Conservation (phyloP, 2,329 filamentous ascomycete species). For the Nectriaceae sp. region DNA sequence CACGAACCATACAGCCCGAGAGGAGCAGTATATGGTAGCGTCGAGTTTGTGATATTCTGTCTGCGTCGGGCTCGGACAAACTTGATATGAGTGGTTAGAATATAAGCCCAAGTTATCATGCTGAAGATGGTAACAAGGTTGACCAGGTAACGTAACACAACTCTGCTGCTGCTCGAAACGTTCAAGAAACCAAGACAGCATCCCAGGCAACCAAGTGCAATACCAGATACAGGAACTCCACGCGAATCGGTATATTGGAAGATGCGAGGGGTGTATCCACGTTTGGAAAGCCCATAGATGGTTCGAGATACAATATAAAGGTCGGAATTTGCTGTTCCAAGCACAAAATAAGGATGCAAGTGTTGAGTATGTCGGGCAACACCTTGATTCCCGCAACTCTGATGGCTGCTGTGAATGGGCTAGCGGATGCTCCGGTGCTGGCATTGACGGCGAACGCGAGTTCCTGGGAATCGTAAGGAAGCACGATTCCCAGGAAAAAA, state of each 20-base stretch:
- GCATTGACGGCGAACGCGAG: slow-evolving; percentile 57
- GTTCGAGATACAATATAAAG: slow-evolving; percentile 43
- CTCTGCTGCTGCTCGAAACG: background rate
- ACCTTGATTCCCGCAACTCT: slow-evolving; percentile 59
- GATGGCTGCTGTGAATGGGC: slow-evolving; percentile 74
- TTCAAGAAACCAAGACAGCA: background rate
- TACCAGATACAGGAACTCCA: slow-evolving; percentile 30
- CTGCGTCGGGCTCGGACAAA: background rate
- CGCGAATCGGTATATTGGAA: slow-evolving; percentile 32
- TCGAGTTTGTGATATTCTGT: background rate
- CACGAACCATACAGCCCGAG: background rate
- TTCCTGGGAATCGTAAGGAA: slow-evolving; percentile 65
- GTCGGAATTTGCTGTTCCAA: slow-evolving; percentile 54
- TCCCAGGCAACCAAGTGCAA: background rate
- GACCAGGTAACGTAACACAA: slow-evolving; percentile 9
- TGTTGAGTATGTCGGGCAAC: slow-evolving; percentile 70
- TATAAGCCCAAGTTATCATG: slow-evolving; percentile 8
- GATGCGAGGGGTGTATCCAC: slow-evolving; percentile 37
- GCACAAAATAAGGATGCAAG: slow-evolving; percentile 73
- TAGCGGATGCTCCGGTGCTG: slow-evolving; percentile 43
- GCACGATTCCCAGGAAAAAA: slow-evolving; percentile 71
- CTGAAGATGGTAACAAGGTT: slow-evolving; percentile 12
- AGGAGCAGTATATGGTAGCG: background rate
- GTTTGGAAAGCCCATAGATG: slow-evolving; percentile 35
- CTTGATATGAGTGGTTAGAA: slow-evolving; percentile 4